Evolutionary conservation across 1,284 basidiomycete genomes (phyloP), one percentile per base, ranked within the genome.

Genomic region (Pisolithus thermaeus): DNA sequence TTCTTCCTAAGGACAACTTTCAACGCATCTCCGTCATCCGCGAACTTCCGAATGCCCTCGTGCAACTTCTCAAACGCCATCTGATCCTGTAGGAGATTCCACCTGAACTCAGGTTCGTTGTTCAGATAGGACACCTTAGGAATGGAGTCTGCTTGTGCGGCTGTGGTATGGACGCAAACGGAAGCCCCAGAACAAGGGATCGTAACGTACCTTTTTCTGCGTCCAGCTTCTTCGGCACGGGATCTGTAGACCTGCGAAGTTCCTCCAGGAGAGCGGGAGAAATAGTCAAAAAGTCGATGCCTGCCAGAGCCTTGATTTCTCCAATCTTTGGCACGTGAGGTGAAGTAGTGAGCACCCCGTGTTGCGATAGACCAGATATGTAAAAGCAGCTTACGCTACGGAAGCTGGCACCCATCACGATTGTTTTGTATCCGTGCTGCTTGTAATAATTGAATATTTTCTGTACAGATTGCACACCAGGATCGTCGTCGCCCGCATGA

Each of bases 391-490:
- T 27, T 55, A 90, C 86, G 76, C 95, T 96, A 64, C 93, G 88
- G 92, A 98, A 99, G 50, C 93, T 97, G 54, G 96, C 95, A 69
- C 95, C 96, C 96, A 99, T 99, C 70, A 99, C 92, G 69, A 97
- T 97, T 58, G 96, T 99, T 67, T 94, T 92, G 83, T 97, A 98
- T 57, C 81, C 81, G 76, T 97, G 85, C 73, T 96, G 92, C 80
- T 98, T 98, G 85, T 97, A 98, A 80, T 97, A 98, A 79, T 92
- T 91, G 85, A 88, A 98, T 77, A 97, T 97, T 71, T 83, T 87
- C 80, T 90, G 86, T 55, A 98, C 96, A 23, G 92, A 95, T 68
- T 87, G 75, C 59, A 99, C 96, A 80, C 96, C 96, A 11, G 96
- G 96, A 77, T 99, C 96, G 46, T 85, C 81, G 53, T 91, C 88